Conservation (phyloP, 83 land plant species). For the Diphasiastrum complanatum region DNA sequence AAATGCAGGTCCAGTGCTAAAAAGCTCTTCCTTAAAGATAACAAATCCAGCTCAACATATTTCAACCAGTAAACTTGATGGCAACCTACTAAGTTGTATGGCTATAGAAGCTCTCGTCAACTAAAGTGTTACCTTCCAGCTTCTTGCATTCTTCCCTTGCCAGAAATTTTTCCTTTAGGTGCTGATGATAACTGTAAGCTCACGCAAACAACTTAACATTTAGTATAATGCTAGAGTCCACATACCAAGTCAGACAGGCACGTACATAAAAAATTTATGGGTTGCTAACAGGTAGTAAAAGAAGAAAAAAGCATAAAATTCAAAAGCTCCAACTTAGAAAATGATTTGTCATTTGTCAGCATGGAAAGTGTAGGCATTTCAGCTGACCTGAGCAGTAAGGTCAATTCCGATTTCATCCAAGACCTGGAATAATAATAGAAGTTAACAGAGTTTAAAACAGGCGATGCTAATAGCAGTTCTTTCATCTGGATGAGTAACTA, state of each 20-base stretch:
- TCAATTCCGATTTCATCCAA: conserved; percentile 93
- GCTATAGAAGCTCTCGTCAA: too few relatives aligned
- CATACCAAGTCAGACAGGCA: too few relatives aligned
- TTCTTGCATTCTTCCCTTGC: conserved; percentile 41
- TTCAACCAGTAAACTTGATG: too few relatives aligned
- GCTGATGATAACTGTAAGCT: conserved; percentile 72
- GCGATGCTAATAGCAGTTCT: background rate
- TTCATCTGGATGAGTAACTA: too few relatives aligned
- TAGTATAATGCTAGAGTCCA: too few relatives aligned
- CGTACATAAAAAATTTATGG: background rate
- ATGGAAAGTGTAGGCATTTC: too few relatives aligned
- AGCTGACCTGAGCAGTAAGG: conserved; percentile 72
- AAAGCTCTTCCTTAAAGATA: too few relatives aligned
- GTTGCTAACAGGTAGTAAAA: background rate
- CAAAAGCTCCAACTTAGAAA: background rate
- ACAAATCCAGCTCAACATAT: too few relatives aligned
- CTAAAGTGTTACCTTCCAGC: conserved; percentile 31
- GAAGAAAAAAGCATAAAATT: background rate
- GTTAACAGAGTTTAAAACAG: background rate
- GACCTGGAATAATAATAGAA: conserved; percentile 32
- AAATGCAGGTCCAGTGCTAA: too few relatives aligned
- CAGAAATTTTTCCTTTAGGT: conserved; percentile 68
- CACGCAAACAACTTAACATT: background rate
- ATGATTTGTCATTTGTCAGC: too few relatives aligned
- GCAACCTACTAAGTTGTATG: too few relatives aligned